phyloP scores from a whole-genome alignment of 2,329 filamentous ascomycete species.

The Pseudogymnoascus sp. region DNA sequence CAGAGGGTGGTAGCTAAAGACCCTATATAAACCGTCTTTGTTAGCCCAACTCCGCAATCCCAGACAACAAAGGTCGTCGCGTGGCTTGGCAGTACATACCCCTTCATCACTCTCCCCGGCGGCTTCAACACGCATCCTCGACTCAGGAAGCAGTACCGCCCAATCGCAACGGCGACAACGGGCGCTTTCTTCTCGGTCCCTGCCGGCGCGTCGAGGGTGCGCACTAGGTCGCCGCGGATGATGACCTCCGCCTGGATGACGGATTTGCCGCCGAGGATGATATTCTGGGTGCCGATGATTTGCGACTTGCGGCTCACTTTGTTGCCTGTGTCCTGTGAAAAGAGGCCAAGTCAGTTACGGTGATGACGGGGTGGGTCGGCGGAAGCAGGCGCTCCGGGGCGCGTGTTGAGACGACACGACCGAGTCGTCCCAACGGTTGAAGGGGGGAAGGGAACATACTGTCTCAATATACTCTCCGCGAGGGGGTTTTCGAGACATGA shows the following conservation, averaged over 20 bases:
- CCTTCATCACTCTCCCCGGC: slow-evolving; percentile 73
- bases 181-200: slow-evolving; percentile 16
- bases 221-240: slow-evolving; percentile 80
- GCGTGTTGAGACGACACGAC: not conserved
- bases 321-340: slow-evolving; percentile 80
- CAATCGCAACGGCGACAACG: slow-evolving; percentile 67
- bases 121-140: slow-evolving; percentile 71
- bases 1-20: slow-evolving; percentile 76
- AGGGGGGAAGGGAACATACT: slow-evolving; percentile 42
- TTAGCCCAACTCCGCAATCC: not conserved
- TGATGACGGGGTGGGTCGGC: not conserved
- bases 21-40: slow-evolving; percentile 26
- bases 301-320: slow-evolving; percentile 90
- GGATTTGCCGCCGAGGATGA: slow-evolving; percentile 92
- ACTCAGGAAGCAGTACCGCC: slow-evolving; percentile 83
- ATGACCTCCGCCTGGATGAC: slow-evolving; percentile 94
- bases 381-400: not conserved
- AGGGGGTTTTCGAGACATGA: slow-evolving; percentile 67
- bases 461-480: slow-evolving; percentile 98
- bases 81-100: slow-evolving; percentile 33
- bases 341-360: slow-evolving; percentile 9
- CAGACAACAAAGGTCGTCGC: slow-evolving; percentile 18
- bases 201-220: slow-evolving; percentile 36
- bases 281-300: slow-evolving; percentile 93
- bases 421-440: too few relatives aligned